A percentile compares a stretch with the other conserved stretches of the same genome.
Conservation (phyloP, 306 rosid genomes). For the Gastrolobium bilobum region DNA sequence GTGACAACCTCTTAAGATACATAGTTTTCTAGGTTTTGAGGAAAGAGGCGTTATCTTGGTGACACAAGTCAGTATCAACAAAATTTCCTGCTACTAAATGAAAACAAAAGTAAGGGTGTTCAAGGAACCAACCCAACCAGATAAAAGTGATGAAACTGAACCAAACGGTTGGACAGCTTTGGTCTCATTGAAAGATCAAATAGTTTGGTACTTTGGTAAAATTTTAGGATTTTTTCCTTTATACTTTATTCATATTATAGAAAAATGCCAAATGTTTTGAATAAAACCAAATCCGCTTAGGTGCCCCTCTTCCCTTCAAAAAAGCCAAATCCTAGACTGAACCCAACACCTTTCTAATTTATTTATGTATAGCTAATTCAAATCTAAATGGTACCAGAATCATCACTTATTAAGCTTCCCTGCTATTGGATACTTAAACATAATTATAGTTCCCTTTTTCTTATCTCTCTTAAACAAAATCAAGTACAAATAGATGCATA, state of each 20-base stretch:
- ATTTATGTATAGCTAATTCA: neutral
- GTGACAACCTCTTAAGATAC: slow-evolving; percentile 32
- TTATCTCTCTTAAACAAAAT: slow-evolving; percentile 2
- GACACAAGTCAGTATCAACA: slow-evolving; percentile 29
- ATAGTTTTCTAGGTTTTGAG: slow-evolving; percentile 1
- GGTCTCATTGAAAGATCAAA: slow-evolving; percentile 40
- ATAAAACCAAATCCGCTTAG: slow-evolving; percentile 24
- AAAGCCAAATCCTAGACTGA: slow-evolving; percentile 29
- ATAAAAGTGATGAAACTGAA: slow-evolving; percentile 42
- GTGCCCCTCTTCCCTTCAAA: slow-evolving; percentile 19
- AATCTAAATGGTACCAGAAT: neutral
- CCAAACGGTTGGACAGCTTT: slow-evolving; percentile 27
- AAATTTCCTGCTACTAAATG: slow-evolving; percentile 9
- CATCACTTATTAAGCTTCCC: slow-evolving; percentile 24
- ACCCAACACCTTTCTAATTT: neutral
- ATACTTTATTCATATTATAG: slow-evolving; percentile 18
- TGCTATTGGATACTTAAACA: neutral
- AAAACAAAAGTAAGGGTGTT: neutral
- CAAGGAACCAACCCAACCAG: slow-evolving; percentile 28
- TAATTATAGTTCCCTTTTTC: neutral
- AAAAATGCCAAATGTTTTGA: slow-evolving; percentile 37
- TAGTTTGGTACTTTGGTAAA: neutral
- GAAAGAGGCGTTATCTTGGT: slow-evolving; percentile 28
- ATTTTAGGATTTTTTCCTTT: neutral
- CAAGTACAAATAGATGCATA: slow-evolving; percentile 8